Evolutionary conservation across 1,139 yeast genomes (phyloP).

Genomic region (Cylindricascospora bacillispora): DNA sequence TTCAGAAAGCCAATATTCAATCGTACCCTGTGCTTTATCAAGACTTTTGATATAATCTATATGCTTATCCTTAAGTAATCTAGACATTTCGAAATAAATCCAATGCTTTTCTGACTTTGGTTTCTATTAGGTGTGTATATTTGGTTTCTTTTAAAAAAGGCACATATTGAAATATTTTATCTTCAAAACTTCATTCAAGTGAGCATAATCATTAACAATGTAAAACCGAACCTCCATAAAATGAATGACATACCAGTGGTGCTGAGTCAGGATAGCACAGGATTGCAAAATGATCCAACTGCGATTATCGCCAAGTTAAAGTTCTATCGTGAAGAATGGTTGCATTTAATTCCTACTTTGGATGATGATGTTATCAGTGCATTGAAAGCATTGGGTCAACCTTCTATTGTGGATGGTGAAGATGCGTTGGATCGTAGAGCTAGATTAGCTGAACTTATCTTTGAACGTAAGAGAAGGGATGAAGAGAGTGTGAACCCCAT

Average conservation of each 20-base stretch:
- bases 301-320: background rate
- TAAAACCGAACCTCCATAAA: too few relatives aligned
- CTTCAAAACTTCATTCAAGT: too few relatives aligned
- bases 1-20: conserved; percentile 83
- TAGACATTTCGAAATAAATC: too few relatives aligned
- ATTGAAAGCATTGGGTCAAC: conserved; percentile 43
- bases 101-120: too few relatives aligned
- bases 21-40: conserved; percentile 39
- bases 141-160: too few relatives aligned
- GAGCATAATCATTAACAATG: too few relatives aligned
- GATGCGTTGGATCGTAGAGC: conserved; percentile 48
- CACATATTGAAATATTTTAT: too few relatives aligned
- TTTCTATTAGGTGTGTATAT: too few relatives aligned
- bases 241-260: too few relatives aligned
- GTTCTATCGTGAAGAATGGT: background rate
- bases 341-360: background rate
- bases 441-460: conserved; percentile 36
- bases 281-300: too few relatives aligned
- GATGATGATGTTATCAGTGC: conserved; percentile 30
- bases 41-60: conserved; percentile 38
- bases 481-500: conserved; percentile 9
- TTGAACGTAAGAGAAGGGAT: conserved; percentile 9
- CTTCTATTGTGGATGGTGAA: conserved; percentile 50
- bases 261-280: too few relatives aligned
- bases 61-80: conserved; percentile 34